A percentile compares a stretch with the other conserved stretches of the same genome.
These are phyloP conservation scores for Fusarium virguliforme DNA, from an alignment of 2,329 filamentous ascomycete species.

Conservation along the genomic window DNA sequence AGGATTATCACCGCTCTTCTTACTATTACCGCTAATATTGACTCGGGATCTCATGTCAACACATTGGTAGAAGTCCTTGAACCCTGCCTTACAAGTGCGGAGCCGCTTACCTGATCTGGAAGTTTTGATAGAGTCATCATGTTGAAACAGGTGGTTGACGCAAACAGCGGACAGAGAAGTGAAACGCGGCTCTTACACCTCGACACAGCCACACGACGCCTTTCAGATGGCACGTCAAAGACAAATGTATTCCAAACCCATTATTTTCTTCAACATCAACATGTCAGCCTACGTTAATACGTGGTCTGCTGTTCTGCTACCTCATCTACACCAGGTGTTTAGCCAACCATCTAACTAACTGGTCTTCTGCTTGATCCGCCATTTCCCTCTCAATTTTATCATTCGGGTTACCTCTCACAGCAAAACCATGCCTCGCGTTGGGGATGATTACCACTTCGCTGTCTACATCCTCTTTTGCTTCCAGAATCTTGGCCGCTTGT, in stretches of 20 bases:
- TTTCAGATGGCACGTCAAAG: neutral
- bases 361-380: constrained; percentile 18
- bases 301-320: neutral
- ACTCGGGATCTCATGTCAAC: too few relatives aligned
- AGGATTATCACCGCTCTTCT: too few relatives aligned
- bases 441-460: constrained; percentile 16
- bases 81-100: too few relatives aligned
- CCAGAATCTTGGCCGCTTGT: constrained; percentile 14
- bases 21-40: too few relatives aligned
- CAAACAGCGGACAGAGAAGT: too few relatives aligned
- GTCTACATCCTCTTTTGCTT: constrained; percentile 9
- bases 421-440: constrained; percentile 18
- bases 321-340: constrained; percentile 13
- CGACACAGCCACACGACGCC: neutral
- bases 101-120: too few relatives aligned
- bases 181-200: neutral
- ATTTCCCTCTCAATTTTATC: constrained; percentile 18
- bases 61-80: too few relatives aligned
- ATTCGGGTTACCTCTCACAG: constrained; percentile 17
- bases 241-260: neutral
- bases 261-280: neutral
- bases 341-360: constrained; percentile 14
- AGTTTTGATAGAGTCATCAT: too few relatives aligned
- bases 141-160: too few relatives aligned
- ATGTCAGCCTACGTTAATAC: neutral